Percentiles rank a stretch among this genome's conserved stretches.
Conservation (phyloP, 345 rosid species). For the Sisymbrium irio region DNA sequence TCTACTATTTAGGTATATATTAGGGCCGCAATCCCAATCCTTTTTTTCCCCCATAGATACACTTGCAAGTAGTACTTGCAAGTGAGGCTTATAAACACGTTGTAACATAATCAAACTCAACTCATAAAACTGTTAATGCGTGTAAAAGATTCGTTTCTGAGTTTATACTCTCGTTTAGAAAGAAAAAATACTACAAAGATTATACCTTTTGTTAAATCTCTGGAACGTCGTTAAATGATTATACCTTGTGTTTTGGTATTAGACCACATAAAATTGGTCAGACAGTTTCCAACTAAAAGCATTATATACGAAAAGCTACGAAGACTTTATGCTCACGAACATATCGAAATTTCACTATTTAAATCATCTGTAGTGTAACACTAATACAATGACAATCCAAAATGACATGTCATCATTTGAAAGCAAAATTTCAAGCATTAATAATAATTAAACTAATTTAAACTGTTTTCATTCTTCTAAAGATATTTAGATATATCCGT, state of each 20-base stretch:
- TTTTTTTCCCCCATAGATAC: slow-evolving; percentile 2
- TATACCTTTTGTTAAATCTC: not conserved
- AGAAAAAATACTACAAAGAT: not conserved
- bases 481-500: not conserved
- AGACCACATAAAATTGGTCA: not conserved
- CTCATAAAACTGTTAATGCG: not conserved
- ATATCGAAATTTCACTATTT: not conserved
- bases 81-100: not conserved
- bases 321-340: not conserved
- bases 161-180: not conserved
- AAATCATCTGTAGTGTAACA: not conserved
- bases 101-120: not conserved
- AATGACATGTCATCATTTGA: not conserved
- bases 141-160: not conserved
- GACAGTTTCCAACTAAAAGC: not conserved
- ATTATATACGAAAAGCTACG: not conserved
- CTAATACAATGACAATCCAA: not conserved
- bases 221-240: not conserved
- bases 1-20: slow-evolving; percentile 7
- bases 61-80: slow-evolving; percentile 7
- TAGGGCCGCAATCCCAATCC: slow-evolving; percentile 20
- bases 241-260: too few relatives aligned
- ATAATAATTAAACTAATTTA: too few relatives aligned
- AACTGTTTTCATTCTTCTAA: not conserved
- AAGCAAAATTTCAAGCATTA: not conserved